phyloP scores from a whole-genome alignment of 257 asterid genomes.

The Cinchona pubescens region DNA sequence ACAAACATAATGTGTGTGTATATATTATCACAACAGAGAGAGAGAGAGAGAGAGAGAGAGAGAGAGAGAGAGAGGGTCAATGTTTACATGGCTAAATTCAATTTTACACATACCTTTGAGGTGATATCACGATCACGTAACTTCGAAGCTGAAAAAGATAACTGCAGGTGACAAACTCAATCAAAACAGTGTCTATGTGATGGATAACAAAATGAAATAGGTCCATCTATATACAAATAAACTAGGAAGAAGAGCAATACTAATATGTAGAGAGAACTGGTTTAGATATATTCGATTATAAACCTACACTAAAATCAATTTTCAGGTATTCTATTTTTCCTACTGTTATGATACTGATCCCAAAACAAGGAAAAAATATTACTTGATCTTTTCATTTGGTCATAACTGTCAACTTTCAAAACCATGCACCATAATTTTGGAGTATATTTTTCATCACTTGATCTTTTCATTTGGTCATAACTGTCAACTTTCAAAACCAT shows the following conservation, averaged over 20 bases:
- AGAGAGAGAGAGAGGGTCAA: not conserved
- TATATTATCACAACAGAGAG: not conserved
- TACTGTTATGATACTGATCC: not conserved
- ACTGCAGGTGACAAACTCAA: constrained; percentile 46
- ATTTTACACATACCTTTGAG: constrained; percentile 56
- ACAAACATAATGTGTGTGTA: not conserved
- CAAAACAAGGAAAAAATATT: not conserved
- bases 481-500: not conserved
- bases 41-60: not conserved
- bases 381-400: not conserved
- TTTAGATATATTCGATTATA: not conserved
- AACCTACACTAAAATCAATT: not conserved
- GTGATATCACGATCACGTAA: constrained; percentile 53
- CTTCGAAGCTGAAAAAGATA: constrained; percentile 78
- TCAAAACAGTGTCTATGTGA: constrained; percentile 12
- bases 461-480: not conserved
- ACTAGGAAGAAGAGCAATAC: not conserved
- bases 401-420: not conserved
- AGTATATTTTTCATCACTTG: not conserved
- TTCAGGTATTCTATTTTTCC: not conserved
- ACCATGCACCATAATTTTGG: not conserved
- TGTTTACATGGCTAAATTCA: not conserved
- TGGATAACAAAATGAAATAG: constrained; percentile 10
- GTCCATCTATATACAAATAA: not conserved
- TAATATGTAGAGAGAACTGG: not conserved